Evolutionary conservation across 768 basidiomycete genomes (phyloP).

Genomic region (Xerocomellus chrysenteron): DNA sequence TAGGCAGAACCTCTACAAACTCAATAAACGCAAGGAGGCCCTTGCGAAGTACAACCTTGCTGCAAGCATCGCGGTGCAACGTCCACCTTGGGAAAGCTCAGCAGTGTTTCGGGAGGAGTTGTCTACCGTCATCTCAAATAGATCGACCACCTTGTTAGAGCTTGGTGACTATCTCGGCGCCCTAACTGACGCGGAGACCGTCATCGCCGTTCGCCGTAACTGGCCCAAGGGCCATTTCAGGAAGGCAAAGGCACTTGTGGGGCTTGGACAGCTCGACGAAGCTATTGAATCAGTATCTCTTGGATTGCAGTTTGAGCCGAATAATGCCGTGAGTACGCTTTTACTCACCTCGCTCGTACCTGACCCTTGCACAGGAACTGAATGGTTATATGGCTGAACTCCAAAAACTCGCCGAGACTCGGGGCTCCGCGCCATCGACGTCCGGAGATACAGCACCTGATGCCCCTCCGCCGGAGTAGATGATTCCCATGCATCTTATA

Average conservation of each 20-base stretch:
- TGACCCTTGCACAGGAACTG: constrained; percentile 28
- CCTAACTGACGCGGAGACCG: constrained; percentile 87
- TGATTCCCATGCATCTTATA: neutral
- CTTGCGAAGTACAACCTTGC: constrained; percentile 79
- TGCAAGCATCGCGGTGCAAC: constrained; percentile 69
- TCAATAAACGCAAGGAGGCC: constrained; percentile 64
- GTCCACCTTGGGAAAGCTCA: constrained; percentile 89
- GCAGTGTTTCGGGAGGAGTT: constrained; percentile 86
- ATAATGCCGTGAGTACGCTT: constrained; percentile 46
- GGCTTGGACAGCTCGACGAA: constrained; percentile 64
- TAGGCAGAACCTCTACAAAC: constrained; percentile 73
- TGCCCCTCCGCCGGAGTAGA: constrained; percentile 12
- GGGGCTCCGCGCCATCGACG: neutral
- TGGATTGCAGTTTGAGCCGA: constrained; percentile 83
- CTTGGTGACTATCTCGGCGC: constrained; percentile 73
- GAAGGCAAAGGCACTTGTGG: constrained; percentile 85
- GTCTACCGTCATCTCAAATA: constrained; percentile 85
- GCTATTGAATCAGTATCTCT: constrained; percentile 80
- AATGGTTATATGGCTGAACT: constrained; percentile 34
- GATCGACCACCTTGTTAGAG: constrained; percentile 84
- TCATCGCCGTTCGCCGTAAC: constrained; percentile 76
- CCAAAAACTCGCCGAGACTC: constrained; percentile 22
- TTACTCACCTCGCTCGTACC: neutral
- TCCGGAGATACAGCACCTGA: neutral
- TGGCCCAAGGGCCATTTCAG: constrained; percentile 98